Conservation (phyloP, 805 yeast species). For the Pichia heedii region DNA sequence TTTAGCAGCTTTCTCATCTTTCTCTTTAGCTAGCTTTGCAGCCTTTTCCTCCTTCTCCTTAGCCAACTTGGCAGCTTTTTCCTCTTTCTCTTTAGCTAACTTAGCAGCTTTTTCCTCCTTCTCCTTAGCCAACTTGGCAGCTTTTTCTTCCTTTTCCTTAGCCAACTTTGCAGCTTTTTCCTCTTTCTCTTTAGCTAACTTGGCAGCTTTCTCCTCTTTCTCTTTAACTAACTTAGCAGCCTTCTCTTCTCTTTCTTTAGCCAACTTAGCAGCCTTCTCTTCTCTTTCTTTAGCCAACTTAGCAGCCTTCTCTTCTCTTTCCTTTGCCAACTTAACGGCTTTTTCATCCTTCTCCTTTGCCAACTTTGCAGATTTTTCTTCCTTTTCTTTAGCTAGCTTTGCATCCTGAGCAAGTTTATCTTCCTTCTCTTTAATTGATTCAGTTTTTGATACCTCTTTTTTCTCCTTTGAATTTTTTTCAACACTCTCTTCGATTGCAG, state of each 20-base stretch:
- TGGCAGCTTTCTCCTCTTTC: neutral
- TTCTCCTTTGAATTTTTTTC: neutral
- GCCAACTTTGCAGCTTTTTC: too few species aligned
- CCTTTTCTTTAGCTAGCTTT: conserved; percentile 4
- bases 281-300: neutral
- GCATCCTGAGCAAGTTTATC: neutral
- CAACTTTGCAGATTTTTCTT: neutral
- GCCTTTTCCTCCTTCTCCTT: conserved; percentile 1
- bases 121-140: neutral
- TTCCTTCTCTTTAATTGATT: neutral
- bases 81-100: conserved; percentile 1
- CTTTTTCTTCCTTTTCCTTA: neutral
- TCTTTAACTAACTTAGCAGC: conserved; percentile 2
- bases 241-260: neutral
- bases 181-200: conserved; percentile 1
- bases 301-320: neutral
- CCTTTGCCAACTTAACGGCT: neutral
- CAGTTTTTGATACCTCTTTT: neutral
- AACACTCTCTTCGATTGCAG: too few species aligned
- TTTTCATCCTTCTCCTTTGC: conserved; percentile 5
- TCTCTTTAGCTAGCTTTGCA: neutral
- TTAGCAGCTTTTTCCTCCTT: conserved; percentile 1
- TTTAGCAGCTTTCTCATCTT: neutral
- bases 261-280: neutral
- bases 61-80: neutral